Base-by-base conservation (phyloP, 2,329 filamentous ascomycete genomes). In the Thelonectria discophora region DNA sequence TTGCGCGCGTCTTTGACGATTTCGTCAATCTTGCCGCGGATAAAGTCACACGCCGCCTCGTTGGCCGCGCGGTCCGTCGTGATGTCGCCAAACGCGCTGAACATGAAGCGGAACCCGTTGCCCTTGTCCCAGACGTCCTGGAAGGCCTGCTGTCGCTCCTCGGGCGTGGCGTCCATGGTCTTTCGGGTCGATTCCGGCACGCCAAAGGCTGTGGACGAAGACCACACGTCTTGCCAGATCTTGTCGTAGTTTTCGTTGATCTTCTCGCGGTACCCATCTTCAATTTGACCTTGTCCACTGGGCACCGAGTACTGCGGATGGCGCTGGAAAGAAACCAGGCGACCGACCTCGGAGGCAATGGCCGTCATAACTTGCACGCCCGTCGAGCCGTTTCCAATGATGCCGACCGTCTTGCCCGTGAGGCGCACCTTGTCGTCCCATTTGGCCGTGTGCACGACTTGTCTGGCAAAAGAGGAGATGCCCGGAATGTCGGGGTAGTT, bases 81-180 rank as follows among this genome's bases (percentile, higher is more conserved):
- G 1, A 66, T 4, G 17, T 66, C 64, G 1, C 58, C 55, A 34
- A 66, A 69, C 20, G n/a, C 71, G 60, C 65, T 73, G 47, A 76
- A 72, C 67, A 71, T 70, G 63, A 76, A 77, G 2, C 69, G 63
- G 30, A 74, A 74, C 0, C 69, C 75, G 49, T 66, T 66, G 1
- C 65, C 76, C 7, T 71, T 50, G 1, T 72, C 61, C 70, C 77
- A 80, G 2, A 73, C 55, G 17, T 72, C 63, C 30, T 67, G 54
- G 42, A 72, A 77, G 5, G 64, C 60, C 9, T 65, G 69, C 10
- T 66, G 59, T 9, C 74, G 73, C 59, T 76, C 75, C 58, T 75
- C 73, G 9, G 67, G 67, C 1, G 67, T 68, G 0, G 34, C 58
- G 9, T 45, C 46, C 18, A 75, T 71, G 8, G 74, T 74, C 15